Percentiles rank a stretch among this genome's conserved stretches.
phyloP scores from a whole-genome alignment of 345 rosid genomes.

The Lagerstroemia speciosa region DNA sequence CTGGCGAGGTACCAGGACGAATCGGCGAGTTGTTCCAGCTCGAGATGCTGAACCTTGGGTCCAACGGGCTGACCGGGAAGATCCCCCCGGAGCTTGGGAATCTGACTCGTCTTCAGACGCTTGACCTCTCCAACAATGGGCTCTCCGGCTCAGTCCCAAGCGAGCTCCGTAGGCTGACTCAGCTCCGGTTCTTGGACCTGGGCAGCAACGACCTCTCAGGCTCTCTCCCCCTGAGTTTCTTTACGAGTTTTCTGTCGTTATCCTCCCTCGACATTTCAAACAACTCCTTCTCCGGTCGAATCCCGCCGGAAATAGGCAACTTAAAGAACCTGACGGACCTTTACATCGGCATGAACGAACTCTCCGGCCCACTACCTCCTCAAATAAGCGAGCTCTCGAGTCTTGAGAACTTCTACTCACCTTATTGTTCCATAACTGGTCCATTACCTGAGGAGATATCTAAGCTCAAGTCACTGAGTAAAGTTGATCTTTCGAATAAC shows the following conservation, averaged over 20 bases:
- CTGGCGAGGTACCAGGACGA: constrained; percentile 35
- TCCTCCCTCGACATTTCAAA: constrained; percentile 61
- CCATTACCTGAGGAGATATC: constrained; percentile 62
- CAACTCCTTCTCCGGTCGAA: constrained; percentile 52
- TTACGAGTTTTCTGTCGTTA: constrained; percentile 33
- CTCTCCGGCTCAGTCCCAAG: constrained; percentile 46
- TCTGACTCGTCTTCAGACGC: constrained; percentile 34
- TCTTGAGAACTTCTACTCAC: constrained; percentile 43
- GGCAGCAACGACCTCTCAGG: constrained; percentile 55
- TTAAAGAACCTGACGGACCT: constrained; percentile 49
- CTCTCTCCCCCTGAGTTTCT: constrained; percentile 36
- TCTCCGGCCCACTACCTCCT: constrained; percentile 63
- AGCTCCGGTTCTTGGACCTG: constrained; percentile 48
- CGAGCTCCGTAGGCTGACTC: constrained; percentile 38
- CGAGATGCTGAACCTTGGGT: constrained; percentile 34
- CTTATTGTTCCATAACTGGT: constrained; percentile 52
- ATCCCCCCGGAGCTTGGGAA: constrained; percentile 48
- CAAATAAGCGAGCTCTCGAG: constrained; percentile 55
- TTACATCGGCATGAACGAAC: constrained; percentile 56
- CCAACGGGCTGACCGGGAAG: constrained; percentile 39
- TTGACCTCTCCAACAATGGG: constrained; percentile 55
- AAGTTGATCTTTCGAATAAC: constrained; percentile 77
- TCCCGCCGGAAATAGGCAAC: constrained; percentile 55
- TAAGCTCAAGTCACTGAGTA: constrained; percentile 30
- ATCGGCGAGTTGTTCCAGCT: constrained; percentile 34